Evolutionary conservation across 2,329 filamentous ascomycete species (phyloP), one percentile per base, ranked within the genome.

Genomic region (Delphinella strobiligena): DNA sequence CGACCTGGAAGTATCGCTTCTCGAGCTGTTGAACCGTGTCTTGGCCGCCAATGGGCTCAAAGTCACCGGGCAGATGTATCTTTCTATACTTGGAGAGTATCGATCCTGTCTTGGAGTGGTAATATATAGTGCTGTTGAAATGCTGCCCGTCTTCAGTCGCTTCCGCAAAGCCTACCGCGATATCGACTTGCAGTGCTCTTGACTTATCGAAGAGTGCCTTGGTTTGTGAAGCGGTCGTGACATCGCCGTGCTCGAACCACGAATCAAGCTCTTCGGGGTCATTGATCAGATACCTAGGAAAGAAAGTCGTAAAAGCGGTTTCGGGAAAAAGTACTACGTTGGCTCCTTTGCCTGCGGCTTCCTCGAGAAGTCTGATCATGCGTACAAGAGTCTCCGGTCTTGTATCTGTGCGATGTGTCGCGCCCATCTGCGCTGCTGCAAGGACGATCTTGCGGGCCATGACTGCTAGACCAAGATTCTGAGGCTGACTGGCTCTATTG

Each of bases 261-360:
- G 52, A 47, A 18, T 65, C 63, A 8, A 72, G 52, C 31, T 67
- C 61, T 11, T 54, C 50, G 17, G 58, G 51, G 40, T 68, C 62
- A 5, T 61, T 51, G 43, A 72, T 63, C 27, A 72, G 51, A 43
- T 68, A 61, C 12, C 67, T 61, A 1, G 70, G 69, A 49, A 73
- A 74, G 59, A 74, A 74, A 0, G 69, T 73, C 3, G 69, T 72
- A 31, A 73, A 64, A 14, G 69, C 65, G 11, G 63, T 60, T 49
- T 74, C 70, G 2, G 69, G 70, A 46, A 67, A 74, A 15, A 72
- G 60, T 10, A 72, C 62, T 3, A 74, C 47, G 45, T 66, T 58
- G 34, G 66, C 68, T 16, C 60, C 59, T 41, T 64, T 40, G 3
- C 61, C 59, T 12, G 68, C 69, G 12, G 59, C 51, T 27, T 7